These are phyloP conservation scores for Dactylellina haptotyla DNA, from an alignment of 2,329 filamentous ascomycete genomes.

Conservation along the genomic window DNA sequence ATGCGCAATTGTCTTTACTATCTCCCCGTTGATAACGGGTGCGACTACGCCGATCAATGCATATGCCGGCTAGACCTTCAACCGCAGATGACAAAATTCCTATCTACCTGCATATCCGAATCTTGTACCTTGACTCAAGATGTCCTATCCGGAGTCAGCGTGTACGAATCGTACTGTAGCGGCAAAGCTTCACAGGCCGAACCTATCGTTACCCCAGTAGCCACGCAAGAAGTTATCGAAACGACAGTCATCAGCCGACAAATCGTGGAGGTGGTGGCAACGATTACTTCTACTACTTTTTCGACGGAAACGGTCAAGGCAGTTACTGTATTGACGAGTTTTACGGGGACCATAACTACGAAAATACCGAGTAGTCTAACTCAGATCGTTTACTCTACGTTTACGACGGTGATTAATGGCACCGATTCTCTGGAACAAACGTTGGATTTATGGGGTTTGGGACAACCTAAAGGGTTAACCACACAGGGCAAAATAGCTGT, in stretches of 20 bases:
- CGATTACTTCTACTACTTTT: slow-evolving; percentile 15
- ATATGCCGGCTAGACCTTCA: slow-evolving; percentile 41
- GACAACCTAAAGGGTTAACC: slow-evolving; percentile 21
- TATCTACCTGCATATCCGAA: slow-evolving; percentile 30
- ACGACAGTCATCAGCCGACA: slow-evolving; percentile 26
- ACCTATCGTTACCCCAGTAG: slow-evolving; percentile 33
- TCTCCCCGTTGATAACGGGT: slow-evolving; percentile 17
- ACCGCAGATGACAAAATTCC: slow-evolving; percentile 23
- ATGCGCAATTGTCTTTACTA: slow-evolving; percentile 30
- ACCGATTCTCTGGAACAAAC: slow-evolving; percentile 18
- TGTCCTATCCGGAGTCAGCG: slow-evolving; percentile 28
- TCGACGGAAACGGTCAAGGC: slow-evolving; percentile 19
- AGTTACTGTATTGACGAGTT: slow-evolving; percentile 17
- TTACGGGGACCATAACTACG: slow-evolving; percentile 33
- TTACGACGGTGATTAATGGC: slow-evolving; percentile 26
- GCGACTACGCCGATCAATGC: slow-evolving; percentile 22
- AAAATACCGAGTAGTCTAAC: slow-evolving; percentile 31
- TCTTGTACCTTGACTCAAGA: slow-evolving; percentile 23
- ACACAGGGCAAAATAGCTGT: slow-evolving; percentile 34
- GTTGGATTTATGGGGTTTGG: slow-evolving; percentile 30
- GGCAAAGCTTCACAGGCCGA: slow-evolving; percentile 9
- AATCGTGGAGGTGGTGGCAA: slow-evolving; percentile 18
- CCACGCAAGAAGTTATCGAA: slow-evolving; percentile 32
- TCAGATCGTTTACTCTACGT: slow-evolving; percentile 33
- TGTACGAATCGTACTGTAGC: slow-evolving; percentile 41